Percentiles rank a stretch among this genome's conserved stretches.
Evolutionary conservation across 768 basidiomycete species (phyloP).

Genomic region (Sutorius australiensis): DNA sequence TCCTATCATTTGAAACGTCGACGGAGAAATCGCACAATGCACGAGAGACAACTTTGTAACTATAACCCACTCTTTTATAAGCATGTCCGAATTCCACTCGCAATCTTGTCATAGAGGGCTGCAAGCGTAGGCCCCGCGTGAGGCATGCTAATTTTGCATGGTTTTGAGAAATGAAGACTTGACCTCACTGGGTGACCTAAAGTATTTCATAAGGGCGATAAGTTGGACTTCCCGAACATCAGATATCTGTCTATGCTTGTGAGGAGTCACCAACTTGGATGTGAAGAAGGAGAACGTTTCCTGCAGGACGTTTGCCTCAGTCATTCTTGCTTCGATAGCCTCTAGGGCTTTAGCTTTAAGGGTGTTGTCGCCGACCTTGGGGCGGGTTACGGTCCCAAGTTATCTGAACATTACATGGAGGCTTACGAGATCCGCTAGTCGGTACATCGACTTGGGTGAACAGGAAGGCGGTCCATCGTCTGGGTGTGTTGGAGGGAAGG

Average conservation of each 20-base stretch:
- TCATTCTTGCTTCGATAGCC: conserved; percentile 18
- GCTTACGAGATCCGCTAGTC: conserved; percentile 30
- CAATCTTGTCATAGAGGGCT: conserved; percentile 16
- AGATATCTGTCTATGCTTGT: conserved; percentile 11
- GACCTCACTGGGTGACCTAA: conserved; percentile 8
- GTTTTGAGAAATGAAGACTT: conserved; percentile 12
- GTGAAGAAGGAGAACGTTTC: conserved; percentile 30
- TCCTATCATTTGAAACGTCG: neutral
- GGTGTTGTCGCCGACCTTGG: conserved; percentile 12
- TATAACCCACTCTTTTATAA: too few relatives aligned
- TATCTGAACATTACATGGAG: neutral
- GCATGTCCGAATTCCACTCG: too few relatives aligned
- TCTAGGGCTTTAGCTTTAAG: conserved; percentile 17
- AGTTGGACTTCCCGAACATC: conserved; percentile 18
- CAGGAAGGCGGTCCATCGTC: conserved; percentile 15
- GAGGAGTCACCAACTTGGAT: conserved; percentile 14
- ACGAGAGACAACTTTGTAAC: neutral
- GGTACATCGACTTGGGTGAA: conserved; percentile 38
- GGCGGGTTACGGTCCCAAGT: neutral
- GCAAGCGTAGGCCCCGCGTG: conserved; percentile 13
- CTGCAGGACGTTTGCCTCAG: conserved; percentile 17
- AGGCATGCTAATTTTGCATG: conserved; percentile 2
- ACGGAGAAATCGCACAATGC: neutral
- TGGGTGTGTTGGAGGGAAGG: neutral
- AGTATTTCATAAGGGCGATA: conserved; percentile 6